Percentiles rank a stretch among this genome's conserved stretches.
These are phyloP conservation scores for Vigna angularis DNA, from an alignment of 306 rosid species.

Conservation along the genomic window DNA sequence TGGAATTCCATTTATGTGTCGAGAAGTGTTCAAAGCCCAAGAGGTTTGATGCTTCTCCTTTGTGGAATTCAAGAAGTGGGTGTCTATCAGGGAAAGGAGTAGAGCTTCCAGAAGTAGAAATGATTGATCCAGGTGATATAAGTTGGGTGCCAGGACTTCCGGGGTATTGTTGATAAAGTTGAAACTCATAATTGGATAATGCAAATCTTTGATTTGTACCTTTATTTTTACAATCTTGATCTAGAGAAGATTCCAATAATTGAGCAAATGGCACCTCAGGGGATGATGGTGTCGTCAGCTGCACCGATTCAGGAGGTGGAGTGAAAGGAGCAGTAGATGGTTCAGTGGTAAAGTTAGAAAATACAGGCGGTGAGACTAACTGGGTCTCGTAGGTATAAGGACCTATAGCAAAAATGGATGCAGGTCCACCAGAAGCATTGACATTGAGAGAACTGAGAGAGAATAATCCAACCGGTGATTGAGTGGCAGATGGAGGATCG, in stretches of 20 bases:
- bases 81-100: constrained; percentile 80
- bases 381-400: constrained; percentile 90
- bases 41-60: constrained; percentile 67
- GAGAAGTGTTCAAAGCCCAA: constrained; percentile 69
- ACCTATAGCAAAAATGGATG: constrained; percentile 73
- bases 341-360: constrained; percentile 78
- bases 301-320: constrained; percentile 88
- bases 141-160: constrained; percentile 76
- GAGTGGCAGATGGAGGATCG: constrained; percentile 73
- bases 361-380: constrained; percentile 84
- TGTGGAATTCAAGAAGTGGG: constrained; percentile 63
- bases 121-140: constrained; percentile 77
- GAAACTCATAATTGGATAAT: constrained; percentile 68
- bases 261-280: constrained; percentile 93
- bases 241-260: constrained; percentile 70
- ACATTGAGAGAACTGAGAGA: constrained; percentile 57
- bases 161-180: constrained; percentile 71
- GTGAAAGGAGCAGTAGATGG: constrained; percentile 85
- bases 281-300: constrained; percentile 80
- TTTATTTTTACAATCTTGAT: constrained; percentile 53
- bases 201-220: constrained; percentile 64
- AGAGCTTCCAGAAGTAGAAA: constrained; percentile 80
- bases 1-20: constrained; percentile 69
- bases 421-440: constrained; percentile 63
- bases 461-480: constrained; percentile 69